phyloP scores from a whole-genome alignment of 1,284 basidiomycete genomes.

The Vanrija pseudolonga region DNA sequence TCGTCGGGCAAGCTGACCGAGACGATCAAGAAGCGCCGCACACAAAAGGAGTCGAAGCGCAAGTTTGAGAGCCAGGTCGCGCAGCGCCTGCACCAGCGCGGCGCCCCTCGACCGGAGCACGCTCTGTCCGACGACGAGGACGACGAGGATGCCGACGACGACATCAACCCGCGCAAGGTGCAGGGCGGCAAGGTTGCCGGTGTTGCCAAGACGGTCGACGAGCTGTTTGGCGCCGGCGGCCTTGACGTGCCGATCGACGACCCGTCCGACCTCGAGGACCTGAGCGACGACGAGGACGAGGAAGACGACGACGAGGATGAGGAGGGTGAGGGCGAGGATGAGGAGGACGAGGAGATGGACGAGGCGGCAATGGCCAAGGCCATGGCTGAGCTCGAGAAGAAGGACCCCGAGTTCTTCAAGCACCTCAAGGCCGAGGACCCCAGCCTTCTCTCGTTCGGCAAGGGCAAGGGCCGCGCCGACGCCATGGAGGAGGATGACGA shows the following conservation, averaged over 20 bases:
- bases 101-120: slow-evolving; percentile 30
- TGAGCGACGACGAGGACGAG: slow-evolving; percentile 59
- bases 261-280: slow-evolving; percentile 54
- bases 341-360: slow-evolving; percentile 53
- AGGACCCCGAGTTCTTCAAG: slow-evolving; percentile 98
- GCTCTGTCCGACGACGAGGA: slow-evolving; percentile 52
- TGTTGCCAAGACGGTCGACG: slow-evolving; percentile 63
- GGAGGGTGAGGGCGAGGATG: slow-evolving; percentile 51
- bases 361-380: slow-evolving; percentile 67
- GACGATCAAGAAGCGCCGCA: slow-evolving; percentile 71
- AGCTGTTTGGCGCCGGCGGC: slow-evolving; percentile 61
- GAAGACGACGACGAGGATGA: slow-evolving; percentile 30
- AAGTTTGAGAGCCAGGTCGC: slow-evolving; percentile 59
- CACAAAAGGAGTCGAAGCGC: slow-evolving; percentile 69
- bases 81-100: slow-evolving; percentile 42
- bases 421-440: slow-evolving; percentile 94
- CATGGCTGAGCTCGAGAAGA: slow-evolving; percentile 85
- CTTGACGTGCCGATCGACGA: slow-evolving; percentile 42
- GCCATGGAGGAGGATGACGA: slow-evolving; percentile 48
- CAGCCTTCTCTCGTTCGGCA: slow-evolving; percentile 74
- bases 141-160: slow-evolving; percentile 36
- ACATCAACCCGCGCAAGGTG: slow-evolving; percentile 47
- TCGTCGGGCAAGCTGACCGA: slow-evolving; percentile 81
- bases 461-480: slow-evolving; percentile 41
- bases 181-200: slow-evolving; percentile 38